Base-by-base conservation (phyloP, 306 rosid genomes). In the Styphnolobium japonicum region DNA sequence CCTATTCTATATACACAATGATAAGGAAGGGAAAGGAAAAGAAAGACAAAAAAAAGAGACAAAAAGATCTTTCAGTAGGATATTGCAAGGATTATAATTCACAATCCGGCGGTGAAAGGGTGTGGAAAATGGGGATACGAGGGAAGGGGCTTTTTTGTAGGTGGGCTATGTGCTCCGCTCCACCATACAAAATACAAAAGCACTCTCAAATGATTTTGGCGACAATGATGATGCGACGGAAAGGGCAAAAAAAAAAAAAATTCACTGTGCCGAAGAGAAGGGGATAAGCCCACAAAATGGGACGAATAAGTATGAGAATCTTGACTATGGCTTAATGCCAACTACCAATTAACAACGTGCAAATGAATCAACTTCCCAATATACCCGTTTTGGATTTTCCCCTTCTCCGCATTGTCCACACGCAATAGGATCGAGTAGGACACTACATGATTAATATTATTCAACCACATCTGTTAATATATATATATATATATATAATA, bases 261-360 rank as follows among this genome's bases (percentile, higher is more conserved):
- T 51, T 58, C 64, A 66, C 62, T 73, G 42, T 80, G 75, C 46
- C 19, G 2, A 57, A 81, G 40, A 49, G 61, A 52, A 70, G 15
- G 53, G 67, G 79, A 83, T 62, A 62, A 77, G 52, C 22, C 29
- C 52, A 51, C 29, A 71, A 48, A n/a, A 37, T 72, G 79, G 66
- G 68, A 63, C 74, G 64, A 71, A 71, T 53, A 77, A 71, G 80
- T 72, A 14, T 83, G 83, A 83, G 80, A 83, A 77, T 83, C 56
- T 77, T 83, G 83, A 83, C 80, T 55, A 71, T 71, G 58, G 21
- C 65, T 67, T 68, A 51, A 39, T 58, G 77, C 67, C 56, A 78
- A 78, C 69, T 5, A n/a, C 67, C 80, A 49, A 80, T 33, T 49
- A 60, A 9, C 39, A 61, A 53, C n/a, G 0, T 43, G 63, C 67